phyloP scores from a whole-genome alignment of 306 rosid species.

The Acacia acuminata region DNA sequence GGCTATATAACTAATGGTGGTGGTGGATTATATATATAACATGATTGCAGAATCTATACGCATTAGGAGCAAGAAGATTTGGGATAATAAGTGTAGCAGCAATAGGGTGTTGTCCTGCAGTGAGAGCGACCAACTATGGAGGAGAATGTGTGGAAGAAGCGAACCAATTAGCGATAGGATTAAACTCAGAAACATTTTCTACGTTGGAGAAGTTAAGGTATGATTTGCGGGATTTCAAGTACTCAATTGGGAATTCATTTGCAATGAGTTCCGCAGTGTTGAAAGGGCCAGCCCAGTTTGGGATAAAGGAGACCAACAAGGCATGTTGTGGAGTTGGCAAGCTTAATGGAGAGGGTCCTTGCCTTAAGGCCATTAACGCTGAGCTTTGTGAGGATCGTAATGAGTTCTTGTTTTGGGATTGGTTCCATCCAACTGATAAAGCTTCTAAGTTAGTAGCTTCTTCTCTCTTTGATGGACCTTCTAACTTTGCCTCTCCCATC shows the following conservation, averaged over 20 bases:
- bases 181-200: constrained; percentile 10
- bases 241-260: constrained; percentile 48
- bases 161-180: constrained; percentile 40
- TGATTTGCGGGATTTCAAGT: constrained; percentile 33
- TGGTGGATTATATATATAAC: not conserved
- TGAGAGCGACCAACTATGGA: not conserved
- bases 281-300: not conserved
- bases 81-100: constrained; percentile 46
- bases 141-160: constrained; percentile 33
- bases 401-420: constrained; percentile 56
- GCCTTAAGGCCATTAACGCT: constrained; percentile 6
- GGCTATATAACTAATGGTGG: not conserved
- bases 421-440: constrained; percentile 48
- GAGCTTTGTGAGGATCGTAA: constrained; percentile 27
- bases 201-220: constrained; percentile 36
- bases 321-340: constrained; percentile 65
- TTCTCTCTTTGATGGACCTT: not conserved
- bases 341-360: constrained; percentile 33
- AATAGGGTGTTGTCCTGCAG: constrained; percentile 3
- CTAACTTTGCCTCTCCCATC: constrained; percentile 24
- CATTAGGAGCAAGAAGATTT: constrained; percentile 54
- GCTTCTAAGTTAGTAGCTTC: constrained; percentile 38
- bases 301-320: constrained; percentile 29
- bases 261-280: constrained; percentile 16
- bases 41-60: constrained; percentile 40